Base-by-base conservation (phyloP, 2,329 filamentous ascomycete genomes). In the Exutisphaerella laricina region DNA sequence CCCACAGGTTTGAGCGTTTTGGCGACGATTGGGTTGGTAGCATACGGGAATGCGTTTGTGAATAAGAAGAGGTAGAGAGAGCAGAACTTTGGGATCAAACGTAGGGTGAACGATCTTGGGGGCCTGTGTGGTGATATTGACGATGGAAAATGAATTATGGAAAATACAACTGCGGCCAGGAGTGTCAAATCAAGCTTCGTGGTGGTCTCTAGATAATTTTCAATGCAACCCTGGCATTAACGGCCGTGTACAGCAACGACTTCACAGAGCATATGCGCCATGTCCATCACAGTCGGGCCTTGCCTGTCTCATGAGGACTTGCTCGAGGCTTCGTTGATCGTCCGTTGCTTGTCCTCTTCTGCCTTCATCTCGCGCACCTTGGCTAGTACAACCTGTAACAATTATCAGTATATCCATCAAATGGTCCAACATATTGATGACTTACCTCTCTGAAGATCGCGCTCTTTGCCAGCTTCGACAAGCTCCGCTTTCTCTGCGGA, bases 361-460 rank as follows among this genome's bases (percentile, higher is more conserved):
- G 88, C 84, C 74, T 94, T 94, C 78, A 87, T 85, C 67, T 95
- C 89, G 47, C 84, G 79, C 33, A 95, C 88, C 72, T 96, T 97
- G 53, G 89, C 90, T 45, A 95, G 72, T 10, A 96, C 90, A 20
- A 63, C 60, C 60, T 63, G 29, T 22, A 14, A 4, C 26, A 39
- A 18, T 16, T 21, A 26, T 55, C 35, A 50, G 48, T 23, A 40
- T 17, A 6, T 12, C 16, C 12, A 23, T 18, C 13, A 5, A 38
- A 7, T 6, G 7, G 2, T 13, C 22, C 12, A 8, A 2, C 12
- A 5, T 10, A 13, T 8, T 7, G 8, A n/a, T n/a, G n/a, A 35
- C 55, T 53, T 9, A 97, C 86, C 66, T 96, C 90, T 57, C 86
- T 79, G 79, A 97, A 96, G 58, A 97, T 94, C 49, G 87, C 77